Evolutionary conservation across 2,329 filamentous ascomycete genomes (phyloP).

Genomic region (Intubia oerlemansii): DNA sequence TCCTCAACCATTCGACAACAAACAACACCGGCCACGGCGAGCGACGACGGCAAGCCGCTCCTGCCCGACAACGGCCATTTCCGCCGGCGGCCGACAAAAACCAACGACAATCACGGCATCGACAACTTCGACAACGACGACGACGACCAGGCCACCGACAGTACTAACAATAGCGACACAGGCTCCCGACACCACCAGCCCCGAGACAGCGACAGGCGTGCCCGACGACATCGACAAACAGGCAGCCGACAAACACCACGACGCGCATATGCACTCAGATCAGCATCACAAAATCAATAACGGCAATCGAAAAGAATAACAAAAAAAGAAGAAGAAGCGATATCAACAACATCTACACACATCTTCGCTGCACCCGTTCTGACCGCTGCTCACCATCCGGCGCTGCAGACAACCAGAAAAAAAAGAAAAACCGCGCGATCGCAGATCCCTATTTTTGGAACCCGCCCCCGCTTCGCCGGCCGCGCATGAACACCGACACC

Average conservation of each 20-base stretch:
- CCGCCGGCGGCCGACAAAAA: neutral
- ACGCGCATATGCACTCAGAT: neutral
- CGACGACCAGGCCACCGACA: constrained; percentile 1
- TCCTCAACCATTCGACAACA: constrained; percentile 1
- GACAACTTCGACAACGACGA: neutral
- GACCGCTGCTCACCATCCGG: no score
- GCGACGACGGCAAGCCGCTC: no score
- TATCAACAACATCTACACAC: neutral
- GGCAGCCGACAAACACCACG: neutral
- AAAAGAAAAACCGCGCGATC: neutral
- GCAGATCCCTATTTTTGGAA: no score
- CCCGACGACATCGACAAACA: constrained; percentile 2
- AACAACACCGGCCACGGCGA: no score
- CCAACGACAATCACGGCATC: constrained; percentile 1
- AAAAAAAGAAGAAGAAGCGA: neutral
- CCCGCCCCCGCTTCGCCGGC: no score
- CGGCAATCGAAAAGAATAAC: neutral
- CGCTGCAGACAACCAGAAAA: neutral
- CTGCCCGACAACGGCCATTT: neutral
- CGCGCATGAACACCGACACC: no score
- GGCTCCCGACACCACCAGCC: no score
- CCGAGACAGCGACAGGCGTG: no score
- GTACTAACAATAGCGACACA: neutral
- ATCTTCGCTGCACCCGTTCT: no score
- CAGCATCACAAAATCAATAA: constrained; percentile 1